phyloP scores from a whole-genome alignment of 768 basidiomycete species.

The Antrodiella citrinella region DNA sequence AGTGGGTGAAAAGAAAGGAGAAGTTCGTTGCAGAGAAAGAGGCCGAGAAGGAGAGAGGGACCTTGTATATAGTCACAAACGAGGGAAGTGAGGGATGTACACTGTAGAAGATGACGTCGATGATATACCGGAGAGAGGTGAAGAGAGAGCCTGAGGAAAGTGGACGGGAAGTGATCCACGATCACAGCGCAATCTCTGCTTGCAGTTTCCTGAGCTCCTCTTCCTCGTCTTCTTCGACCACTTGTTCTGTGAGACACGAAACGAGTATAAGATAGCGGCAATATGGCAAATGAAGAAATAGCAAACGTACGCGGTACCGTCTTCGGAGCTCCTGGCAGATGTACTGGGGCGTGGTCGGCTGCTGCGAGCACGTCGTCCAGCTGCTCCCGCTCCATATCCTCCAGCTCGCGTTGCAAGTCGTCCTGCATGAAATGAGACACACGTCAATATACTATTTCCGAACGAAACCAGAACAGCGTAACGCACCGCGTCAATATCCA shows the following conservation, averaged over 20 bases:
- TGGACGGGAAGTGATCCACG: not conserved
- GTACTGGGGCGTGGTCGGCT: conserved; percentile 85
- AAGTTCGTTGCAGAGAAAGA: too few relatives aligned
- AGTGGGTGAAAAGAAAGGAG: too few relatives aligned
- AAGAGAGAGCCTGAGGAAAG: not conserved
- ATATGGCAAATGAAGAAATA: conserved; percentile 3
- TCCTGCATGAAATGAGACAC: too few relatives aligned
- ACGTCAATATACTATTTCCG: too few relatives aligned
- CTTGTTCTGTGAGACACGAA: conserved; percentile 23
- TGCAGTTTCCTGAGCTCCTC: conserved; percentile 83
- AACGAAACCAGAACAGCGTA: conserved; percentile 1
- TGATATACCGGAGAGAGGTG: conserved; percentile 1
- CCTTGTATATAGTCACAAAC: too few relatives aligned
- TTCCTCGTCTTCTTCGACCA: conserved; percentile 83
- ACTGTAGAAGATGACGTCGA: not conserved
- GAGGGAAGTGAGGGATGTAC: too few relatives aligned
- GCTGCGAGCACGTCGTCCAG: conserved; percentile 78
- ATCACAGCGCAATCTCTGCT: conserved; percentile 75
- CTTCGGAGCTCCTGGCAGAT: conserved; percentile 61
- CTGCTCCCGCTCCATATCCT: conserved; percentile 81
- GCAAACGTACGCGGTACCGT: conserved; percentile 41
- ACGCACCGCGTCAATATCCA: conserved; percentile 66
- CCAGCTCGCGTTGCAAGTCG: conserved; percentile 70
- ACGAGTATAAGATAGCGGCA: conserved; percentile 4
- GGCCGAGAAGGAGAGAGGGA: too few relatives aligned